Percentiles rank a stretch among this genome's conserved stretches.
phyloP scores from a whole-genome alignment of 192 early-diverging fungal species.

The Coemansia sp. region DNA sequence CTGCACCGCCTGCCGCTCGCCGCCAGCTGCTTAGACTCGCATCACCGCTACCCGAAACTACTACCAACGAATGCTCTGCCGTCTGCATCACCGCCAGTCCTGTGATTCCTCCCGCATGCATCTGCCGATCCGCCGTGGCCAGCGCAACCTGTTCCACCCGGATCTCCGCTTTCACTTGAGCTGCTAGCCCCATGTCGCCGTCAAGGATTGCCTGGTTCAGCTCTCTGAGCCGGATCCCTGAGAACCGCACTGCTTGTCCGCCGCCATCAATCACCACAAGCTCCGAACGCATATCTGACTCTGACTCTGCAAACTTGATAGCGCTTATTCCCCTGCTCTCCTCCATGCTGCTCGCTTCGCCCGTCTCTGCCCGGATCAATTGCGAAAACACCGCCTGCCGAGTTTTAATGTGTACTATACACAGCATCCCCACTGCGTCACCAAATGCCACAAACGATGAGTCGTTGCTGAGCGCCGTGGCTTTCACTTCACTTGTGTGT shows the following conservation, averaged over 20 bases:
- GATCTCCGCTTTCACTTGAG: conserved; percentile 19
- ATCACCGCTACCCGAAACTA: conserved; percentile 29
- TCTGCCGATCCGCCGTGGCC: not conserved
- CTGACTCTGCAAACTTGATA: conserved; percentile 18
- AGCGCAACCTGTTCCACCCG: conserved; percentile 23
- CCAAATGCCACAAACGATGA: conserved; percentile 51
- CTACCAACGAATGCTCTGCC: conserved; percentile 7
- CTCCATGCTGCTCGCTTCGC: not conserved
- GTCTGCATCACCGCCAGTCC: conserved; percentile 25
- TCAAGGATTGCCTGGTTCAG: conserved; percentile 31
- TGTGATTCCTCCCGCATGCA: conserved; percentile 16
- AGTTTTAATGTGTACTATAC: conserved; percentile 41
- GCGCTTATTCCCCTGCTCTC: conserved; percentile 9
- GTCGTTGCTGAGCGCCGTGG: conserved; percentile 29
- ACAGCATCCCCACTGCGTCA: conserved; percentile 32
- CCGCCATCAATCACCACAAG: conserved; percentile 23
- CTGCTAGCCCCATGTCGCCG: conserved; percentile 28
- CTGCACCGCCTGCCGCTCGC: not conserved
- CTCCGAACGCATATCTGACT: conserved; percentile 16
- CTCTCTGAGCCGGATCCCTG: conserved; percentile 15
- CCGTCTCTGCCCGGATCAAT: not conserved
- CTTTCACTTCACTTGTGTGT: conserved; percentile 18
- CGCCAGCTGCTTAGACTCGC: conserved; percentile 42
- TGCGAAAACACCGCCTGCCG: conserved; percentile 37
- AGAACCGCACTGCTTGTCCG: conserved; percentile 35